Evolutionary conservation across 116 monocot genomes (phyloP).

Genomic region (Zostera marina): DNA sequence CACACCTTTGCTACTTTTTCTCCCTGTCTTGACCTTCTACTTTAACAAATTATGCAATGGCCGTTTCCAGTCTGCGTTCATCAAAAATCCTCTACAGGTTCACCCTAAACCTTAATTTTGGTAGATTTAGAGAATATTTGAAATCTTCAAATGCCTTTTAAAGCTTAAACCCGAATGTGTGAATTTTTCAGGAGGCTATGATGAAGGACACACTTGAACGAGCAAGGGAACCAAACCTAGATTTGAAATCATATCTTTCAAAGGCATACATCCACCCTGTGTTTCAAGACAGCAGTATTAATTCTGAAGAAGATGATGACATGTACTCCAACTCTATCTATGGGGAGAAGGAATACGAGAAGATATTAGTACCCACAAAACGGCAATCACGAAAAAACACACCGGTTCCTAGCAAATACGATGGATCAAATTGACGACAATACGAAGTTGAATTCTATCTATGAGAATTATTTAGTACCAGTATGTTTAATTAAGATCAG

Average conservation of each 20-base stretch:
- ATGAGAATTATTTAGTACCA: no score
- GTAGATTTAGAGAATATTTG: no score
- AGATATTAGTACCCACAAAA: conserved; percentile 66
- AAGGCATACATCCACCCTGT: conserved; percentile 72
- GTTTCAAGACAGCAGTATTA: conserved; percentile 35
- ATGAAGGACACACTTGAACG: conserved; percentile 79
- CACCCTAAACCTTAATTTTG: not conserved
- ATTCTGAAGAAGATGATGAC: conserved; percentile 4
- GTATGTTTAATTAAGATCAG: no score
- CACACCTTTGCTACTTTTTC: conserved; percentile 69
- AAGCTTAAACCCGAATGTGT: no score
- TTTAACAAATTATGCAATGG: conserved; percentile 73
- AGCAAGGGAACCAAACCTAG: conserved; percentile 62
- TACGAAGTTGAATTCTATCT: no score
- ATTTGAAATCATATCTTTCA: conserved; percentile 53
- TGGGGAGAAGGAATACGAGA: conserved; percentile 21
- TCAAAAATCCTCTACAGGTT: conserved; percentile 76
- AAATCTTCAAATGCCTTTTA: no score
- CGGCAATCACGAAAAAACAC: conserved; percentile 72
- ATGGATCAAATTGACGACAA: conserved; percentile 10
- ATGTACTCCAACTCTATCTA: no score
- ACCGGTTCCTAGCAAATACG: conserved; percentile 59
- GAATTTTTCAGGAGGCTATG: conserved; percentile 61
- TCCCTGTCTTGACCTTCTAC: conserved; percentile 76
- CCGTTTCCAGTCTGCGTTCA: conserved; percentile 79